Base-by-base conservation (phyloP, 257 asterid genomes). In the Thymus quinquecostatus region DNA sequence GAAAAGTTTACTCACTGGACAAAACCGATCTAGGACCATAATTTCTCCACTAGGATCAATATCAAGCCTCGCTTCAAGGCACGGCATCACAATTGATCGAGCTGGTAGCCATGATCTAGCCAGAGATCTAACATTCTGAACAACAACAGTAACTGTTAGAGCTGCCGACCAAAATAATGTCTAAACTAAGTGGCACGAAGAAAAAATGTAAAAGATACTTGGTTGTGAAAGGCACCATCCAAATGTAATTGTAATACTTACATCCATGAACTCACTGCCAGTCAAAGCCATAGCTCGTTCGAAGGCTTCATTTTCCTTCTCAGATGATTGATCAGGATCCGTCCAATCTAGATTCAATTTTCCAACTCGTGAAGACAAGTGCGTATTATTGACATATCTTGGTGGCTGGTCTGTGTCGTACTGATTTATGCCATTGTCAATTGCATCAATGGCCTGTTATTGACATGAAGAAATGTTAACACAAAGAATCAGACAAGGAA, bases 51-150 rank as follows among this genome's bases (percentile, higher is more conserved):
- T 87, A 11, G 82, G 89, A 84, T 92, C 95, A 67, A 88, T 71
- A 77, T 87, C 90, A 5, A 81, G 74, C 76, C 98, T 90, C 5
- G 81, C 86, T 34, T 82, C 89, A 56, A 90, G 86, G 77, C 91
- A 85, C 69, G 77, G 76, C 76, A 86, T 72, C 79, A 92, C 95
- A 83, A 92, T 85, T 75, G 92, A 80, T 57, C 95, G 82, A 50
- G 98, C 98, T 70, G 98, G 98, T 58, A 92, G 78, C 96, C 97
- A 92, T 64, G 97, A 92, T 73, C 82, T 75, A 10, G 91, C 87
- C 58, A 80, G 91, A 72, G 45, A 78, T 56, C 83, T 79, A 36
- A 92, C 81, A 76, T 77, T 81, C 98, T 92, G 83, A 48, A 68
- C 30, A 72, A 30, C 60, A 29, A 79, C 12, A 63, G 58, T 8